These are phyloP conservation scores for Lotus japonicus DNA, from an alignment of 306 rosid genomes.

Conservation along the genomic window DNA sequence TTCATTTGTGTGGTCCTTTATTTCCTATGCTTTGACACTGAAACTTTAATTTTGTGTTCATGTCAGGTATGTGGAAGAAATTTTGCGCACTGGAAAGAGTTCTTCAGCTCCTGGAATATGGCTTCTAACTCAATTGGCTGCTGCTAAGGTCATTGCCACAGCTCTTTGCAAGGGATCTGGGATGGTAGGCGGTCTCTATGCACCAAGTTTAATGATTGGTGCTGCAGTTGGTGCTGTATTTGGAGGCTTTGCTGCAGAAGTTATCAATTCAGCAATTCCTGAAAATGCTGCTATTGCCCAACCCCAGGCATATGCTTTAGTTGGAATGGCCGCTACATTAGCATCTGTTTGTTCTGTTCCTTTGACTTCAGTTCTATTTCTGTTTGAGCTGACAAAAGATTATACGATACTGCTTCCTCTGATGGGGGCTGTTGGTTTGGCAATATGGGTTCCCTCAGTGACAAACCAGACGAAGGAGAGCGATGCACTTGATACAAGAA, in stretches of 20 bases:
- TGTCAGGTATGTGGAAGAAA: conserved; percentile 99
- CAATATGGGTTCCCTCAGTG: conserved; percentile 99
- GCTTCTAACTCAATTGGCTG: conserved; percentile 78
- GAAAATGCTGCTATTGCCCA: conserved; percentile 98
- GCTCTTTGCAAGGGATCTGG: conserved; percentile 99
- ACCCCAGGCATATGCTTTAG: conserved; percentile 99
- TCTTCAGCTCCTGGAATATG: conserved; percentile 99
- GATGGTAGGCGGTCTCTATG: conserved; percentile 95
- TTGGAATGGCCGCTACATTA: conserved; percentile 99
- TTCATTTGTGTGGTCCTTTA: too few species aligned
- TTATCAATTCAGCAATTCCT: conserved; percentile 83
- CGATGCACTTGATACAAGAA: conserved; percentile 51
- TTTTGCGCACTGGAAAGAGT: conserved; percentile 81
- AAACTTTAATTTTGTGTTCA: too few species aligned
- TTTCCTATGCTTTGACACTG: too few species aligned
- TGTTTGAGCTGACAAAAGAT: conserved; percentile 97
- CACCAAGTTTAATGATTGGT: conserved; percentile 99
- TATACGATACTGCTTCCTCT: conserved; percentile 96
- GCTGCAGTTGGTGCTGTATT: conserved; percentile 99
- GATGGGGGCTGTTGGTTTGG: conserved; percentile 99
- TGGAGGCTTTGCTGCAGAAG: conserved; percentile 90
- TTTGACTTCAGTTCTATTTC: conserved; percentile 92
- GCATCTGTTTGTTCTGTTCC: conserved; percentile 98
- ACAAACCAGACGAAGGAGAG: conserved; percentile 65
- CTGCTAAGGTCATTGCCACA: conserved; percentile 90